Percentiles rank a stretch among this genome's conserved stretches.
Evolutionary conservation across 164 flowering plant genomes (phyloP).

Genomic region (Liriodendron chinense): DNA sequence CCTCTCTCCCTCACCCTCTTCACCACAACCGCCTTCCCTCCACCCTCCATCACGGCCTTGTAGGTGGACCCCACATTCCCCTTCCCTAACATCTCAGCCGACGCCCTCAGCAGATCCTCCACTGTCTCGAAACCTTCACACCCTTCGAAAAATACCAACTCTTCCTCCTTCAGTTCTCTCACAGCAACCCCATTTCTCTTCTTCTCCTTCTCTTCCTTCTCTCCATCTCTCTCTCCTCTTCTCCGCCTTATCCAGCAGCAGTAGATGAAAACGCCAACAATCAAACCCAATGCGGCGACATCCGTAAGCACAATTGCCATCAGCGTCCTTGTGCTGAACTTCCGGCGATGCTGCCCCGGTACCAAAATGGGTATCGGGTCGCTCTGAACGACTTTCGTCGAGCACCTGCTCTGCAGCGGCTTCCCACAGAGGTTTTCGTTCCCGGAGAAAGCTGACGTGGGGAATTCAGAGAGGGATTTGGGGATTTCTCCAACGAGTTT

Average conservation of each 20-base stretch:
- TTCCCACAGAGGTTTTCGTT: conserved; percentile 49
- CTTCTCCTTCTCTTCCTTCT: conserved; percentile 4
- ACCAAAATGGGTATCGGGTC: conserved; percentile 19
- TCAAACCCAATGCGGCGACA: conserved; percentile 3
- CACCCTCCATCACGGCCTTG: conserved; percentile 46
- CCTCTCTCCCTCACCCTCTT: conserved; percentile 41
- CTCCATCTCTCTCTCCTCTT: neutral
- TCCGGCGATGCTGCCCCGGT: conserved; percentile 8
- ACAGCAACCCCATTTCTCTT: neutral
- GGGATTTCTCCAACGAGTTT: conserved; percentile 40
- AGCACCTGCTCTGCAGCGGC: conserved; percentile 29
- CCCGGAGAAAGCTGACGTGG: conserved; percentile 29
- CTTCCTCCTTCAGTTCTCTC: conserved; percentile 10
- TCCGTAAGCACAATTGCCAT: conserved; percentile 20
- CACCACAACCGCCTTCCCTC: conserved; percentile 36
- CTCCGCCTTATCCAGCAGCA: conserved; percentile 13
- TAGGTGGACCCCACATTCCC: conserved; percentile 53
- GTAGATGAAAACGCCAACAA: conserved; percentile 18
- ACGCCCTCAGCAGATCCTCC: conserved; percentile 45
- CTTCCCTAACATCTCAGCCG: conserved; percentile 61
- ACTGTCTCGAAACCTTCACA: conserved; percentile 27
- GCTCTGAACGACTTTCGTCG: neutral
- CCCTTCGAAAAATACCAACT: conserved; percentile 39
- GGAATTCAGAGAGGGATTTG: conserved; percentile 19
- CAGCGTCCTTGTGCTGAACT: conserved; percentile 2